These are phyloP conservation scores for Lodderomyces parapsilosis DNA, from an alignment of 1,139 yeast genomes.

Conservation along the genomic window DNA sequence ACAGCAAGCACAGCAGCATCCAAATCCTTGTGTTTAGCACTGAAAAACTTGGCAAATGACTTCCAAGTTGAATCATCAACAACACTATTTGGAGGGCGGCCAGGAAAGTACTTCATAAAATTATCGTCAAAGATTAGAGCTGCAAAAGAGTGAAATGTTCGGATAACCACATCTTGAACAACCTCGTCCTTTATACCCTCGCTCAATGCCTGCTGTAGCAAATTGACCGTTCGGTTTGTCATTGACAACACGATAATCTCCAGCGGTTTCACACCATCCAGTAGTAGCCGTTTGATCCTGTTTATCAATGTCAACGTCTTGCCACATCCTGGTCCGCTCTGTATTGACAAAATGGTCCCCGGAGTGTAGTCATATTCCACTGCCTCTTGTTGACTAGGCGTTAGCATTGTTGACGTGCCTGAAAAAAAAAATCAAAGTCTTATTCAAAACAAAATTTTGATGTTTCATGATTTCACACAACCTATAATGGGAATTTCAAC, in stretches of 20 bases:
- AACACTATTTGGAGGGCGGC: slow-evolving; percentile 30
- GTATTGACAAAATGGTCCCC: slow-evolving; percentile 40
- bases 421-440: slow-evolving; percentile 2
- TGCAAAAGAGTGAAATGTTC: slow-evolving; percentile 67
- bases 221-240: slow-evolving; percentile 68
- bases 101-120: slow-evolving; percentile 55
- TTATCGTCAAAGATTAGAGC: slow-evolving; percentile 28
- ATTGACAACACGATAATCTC: slow-evolving; percentile 64
- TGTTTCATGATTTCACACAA: neutral
- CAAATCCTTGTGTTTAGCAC: slow-evolving; percentile 27
- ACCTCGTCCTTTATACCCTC: neutral
- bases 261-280: slow-evolving; percentile 42
- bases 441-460: neutral
- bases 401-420: slow-evolving; percentile 5
- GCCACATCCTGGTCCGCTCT: slow-evolving; percentile 79
- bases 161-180: slow-evolving; percentile 37
- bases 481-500: slow-evolving; percentile 10
- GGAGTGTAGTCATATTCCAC: slow-evolving; percentile 13
- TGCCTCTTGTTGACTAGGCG: slow-evolving; percentile 10
- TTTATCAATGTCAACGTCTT: slow-evolving; percentile 63
- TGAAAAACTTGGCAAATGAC: slow-evolving; percentile 27
- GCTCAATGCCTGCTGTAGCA: slow-evolving; percentile 41
- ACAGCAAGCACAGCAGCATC: slow-evolving; percentile 33
- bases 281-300: slow-evolving; percentile 50
- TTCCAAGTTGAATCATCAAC: slow-evolving; percentile 56